phyloP scores from a whole-genome alignment of 2,329 filamentous ascomycete species.

The Neopestalotiopsis clavispora region DNA sequence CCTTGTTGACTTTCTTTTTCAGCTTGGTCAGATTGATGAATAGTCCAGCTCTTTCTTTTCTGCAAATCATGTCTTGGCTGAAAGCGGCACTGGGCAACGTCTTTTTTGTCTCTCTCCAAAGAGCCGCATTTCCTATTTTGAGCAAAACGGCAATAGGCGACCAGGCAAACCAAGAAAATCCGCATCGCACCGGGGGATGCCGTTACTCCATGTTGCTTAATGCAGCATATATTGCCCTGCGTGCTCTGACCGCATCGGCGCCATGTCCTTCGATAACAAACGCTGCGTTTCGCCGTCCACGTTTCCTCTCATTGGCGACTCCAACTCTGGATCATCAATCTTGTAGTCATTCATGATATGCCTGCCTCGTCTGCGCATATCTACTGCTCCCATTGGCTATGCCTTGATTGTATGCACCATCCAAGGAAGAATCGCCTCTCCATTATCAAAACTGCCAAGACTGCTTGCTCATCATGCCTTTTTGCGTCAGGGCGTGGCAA shows the following conservation, averaged over 20 bases:
- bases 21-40: neutral
- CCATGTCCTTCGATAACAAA: neutral
- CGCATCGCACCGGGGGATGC: neutral
- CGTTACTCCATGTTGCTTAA: constrained; percentile 4
- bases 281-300: neutral
- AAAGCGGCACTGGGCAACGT: neutral
- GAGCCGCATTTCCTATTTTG: neutral
- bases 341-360: constrained; percentile 4
- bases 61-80: neutral
- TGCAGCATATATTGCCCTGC: constrained; percentile 7
- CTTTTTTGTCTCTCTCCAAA: neutral
- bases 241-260: neutral
- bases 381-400: neutral
- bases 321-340: neutral
- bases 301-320: neutral
- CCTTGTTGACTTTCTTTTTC: no score
- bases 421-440: neutral
- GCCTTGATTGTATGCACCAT: neutral
- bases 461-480: neutral
- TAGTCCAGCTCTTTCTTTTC: neutral
- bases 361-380: neutral
- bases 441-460: neutral
- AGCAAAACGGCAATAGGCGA: neutral
- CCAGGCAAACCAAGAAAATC: neutral
- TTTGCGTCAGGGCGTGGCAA: neutral